These are phyloP conservation scores for Pseudopyrenochaeta lycopersici DNA, from an alignment of 2,329 filamentous ascomycete genomes.

Conservation along the genomic window DNA sequence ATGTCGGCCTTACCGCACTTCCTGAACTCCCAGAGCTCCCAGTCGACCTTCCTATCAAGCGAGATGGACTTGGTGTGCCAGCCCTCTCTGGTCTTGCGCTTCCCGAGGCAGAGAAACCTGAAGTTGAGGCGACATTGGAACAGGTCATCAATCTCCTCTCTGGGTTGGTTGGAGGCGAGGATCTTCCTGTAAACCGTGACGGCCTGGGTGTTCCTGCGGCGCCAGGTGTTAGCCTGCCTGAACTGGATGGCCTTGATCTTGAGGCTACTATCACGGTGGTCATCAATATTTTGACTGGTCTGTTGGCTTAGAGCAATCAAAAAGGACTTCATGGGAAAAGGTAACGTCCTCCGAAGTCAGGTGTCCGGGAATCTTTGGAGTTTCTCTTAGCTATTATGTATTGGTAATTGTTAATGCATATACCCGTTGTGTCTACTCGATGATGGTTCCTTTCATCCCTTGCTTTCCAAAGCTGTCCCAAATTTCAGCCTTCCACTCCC, in stretches of 20 bases:
- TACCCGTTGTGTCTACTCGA: slow-evolving; percentile 23
- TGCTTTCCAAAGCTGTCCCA: slow-evolving; percentile 45
- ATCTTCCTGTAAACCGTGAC: not conserved
- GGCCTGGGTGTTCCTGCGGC: slow-evolving; percentile 1
- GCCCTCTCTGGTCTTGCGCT: not conserved
- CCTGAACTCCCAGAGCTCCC: not conserved
- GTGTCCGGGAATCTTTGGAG: not conserved
- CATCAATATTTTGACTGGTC: slow-evolving; percentile 6
- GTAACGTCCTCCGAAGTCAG: not conserved
- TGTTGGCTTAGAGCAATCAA: not conserved
- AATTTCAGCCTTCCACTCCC: slow-evolving; percentile 35
- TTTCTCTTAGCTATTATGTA: not conserved
- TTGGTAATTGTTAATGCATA: slow-evolving; percentile 5
- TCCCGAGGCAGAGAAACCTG: not conserved
- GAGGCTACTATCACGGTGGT: not conserved
- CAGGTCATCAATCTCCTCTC: slow-evolving; percentile 2
- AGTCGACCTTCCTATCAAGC: not conserved
- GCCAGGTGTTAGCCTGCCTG: slow-evolving; percentile 1
- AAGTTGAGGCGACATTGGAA: slow-evolving; percentile 2
- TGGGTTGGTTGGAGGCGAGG: not conserved
- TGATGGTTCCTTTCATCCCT: slow-evolving; percentile 42
- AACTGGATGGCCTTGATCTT: slow-evolving; percentile 1
- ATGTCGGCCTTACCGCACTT: not conserved
- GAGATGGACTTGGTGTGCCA: not conserved
- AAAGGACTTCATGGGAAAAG: not conserved